These are phyloP conservation scores for Barnettozyma pratensis DNA, from an alignment of 805 yeast species.

Conservation along the genomic window DNA sequence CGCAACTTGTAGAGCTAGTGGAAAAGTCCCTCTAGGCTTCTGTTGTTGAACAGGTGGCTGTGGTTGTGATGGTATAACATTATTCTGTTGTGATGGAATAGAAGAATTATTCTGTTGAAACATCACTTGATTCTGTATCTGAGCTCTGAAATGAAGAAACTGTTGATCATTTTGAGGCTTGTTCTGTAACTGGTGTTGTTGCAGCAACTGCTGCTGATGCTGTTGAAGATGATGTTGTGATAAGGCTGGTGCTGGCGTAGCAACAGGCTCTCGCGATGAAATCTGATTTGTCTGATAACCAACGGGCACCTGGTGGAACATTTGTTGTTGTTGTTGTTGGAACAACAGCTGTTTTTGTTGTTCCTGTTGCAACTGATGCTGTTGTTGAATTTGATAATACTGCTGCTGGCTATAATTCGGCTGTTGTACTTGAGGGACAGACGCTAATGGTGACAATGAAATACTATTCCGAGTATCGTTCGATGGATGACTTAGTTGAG, in stretches of 20 bases:
- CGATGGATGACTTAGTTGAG: not conserved
- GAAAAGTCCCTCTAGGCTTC: not conserved
- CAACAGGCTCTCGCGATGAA: not conserved
- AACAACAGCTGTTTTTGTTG: not conserved
- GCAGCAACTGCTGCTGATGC: constrained; percentile 3
- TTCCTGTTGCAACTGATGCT: not conserved
- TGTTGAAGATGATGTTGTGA: constrained; percentile 3
- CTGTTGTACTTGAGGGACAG: not conserved
- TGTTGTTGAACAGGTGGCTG: constrained; percentile 1
- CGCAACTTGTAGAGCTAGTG: not conserved
- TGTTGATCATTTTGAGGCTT: constrained; percentile 8
- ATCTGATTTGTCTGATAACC: not conserved
- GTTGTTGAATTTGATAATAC: not conserved
- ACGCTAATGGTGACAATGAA: not conserved
- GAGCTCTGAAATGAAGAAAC: constrained; percentile 13
- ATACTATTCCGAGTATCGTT: not conserved
- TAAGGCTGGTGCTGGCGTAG: constrained; percentile 5
- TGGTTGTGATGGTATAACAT: constrained; percentile 7
- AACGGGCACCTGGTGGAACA: not conserved
- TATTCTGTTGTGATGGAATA: not conserved
- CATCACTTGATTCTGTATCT: constrained; percentile 15
- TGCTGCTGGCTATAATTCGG: not conserved
- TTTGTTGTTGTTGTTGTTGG: constrained; percentile 2
- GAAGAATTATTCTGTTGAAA: constrained; percentile 9
- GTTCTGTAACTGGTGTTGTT: constrained; percentile 6